Evolutionary conservation across 129 eudicot species (phyloP).

Genomic region (Arctium lappa): DNA sequence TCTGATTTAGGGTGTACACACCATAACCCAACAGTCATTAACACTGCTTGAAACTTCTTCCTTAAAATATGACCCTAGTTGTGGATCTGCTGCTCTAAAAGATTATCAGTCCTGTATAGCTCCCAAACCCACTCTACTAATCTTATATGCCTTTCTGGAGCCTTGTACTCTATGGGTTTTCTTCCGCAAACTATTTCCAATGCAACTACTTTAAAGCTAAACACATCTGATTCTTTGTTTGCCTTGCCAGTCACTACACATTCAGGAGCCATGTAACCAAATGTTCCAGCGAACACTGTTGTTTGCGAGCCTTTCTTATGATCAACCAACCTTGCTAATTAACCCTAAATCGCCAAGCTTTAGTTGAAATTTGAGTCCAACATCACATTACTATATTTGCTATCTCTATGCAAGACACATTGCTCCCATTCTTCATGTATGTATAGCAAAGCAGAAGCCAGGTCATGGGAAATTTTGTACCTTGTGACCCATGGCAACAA

Average conservation of each 20-base stretch:
- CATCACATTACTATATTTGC: too few relatives aligned
- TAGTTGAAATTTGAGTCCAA: too few relatives aligned
- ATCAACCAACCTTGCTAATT: conserved; percentile 41
- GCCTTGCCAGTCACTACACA: conserved; percentile 35
- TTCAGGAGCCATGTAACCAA: conserved; percentile 55
- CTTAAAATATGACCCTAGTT: too few relatives aligned
- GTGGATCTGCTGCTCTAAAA: conserved; percentile 37
- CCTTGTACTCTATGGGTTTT: conserved; percentile 19
- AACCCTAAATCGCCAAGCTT: too few relatives aligned
- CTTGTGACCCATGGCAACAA: too few relatives aligned
- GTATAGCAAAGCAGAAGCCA: too few relatives aligned
- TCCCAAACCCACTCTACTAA: conserved; percentile 43
- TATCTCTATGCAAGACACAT: too few relatives aligned
- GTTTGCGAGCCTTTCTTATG: conserved; percentile 39
- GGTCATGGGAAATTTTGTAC: too few relatives aligned
- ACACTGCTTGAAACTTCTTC: conserved; percentile 16
- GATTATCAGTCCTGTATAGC: conserved; percentile 20
- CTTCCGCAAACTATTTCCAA: conserved; percentile 40
- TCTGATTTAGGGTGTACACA: conserved; percentile 37
- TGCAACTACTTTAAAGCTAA: conserved; percentile 46
- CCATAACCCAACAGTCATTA: conserved; percentile 45
- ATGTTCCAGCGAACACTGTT: conserved; percentile 38
- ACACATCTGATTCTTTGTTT: conserved; percentile 49
- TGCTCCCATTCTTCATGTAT: too few relatives aligned
- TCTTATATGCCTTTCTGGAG: neutral